Evolutionary conservation across 192 early-diverging fungal genomes (phyloP).

Genomic region (Spinellus fusiger): DNA sequence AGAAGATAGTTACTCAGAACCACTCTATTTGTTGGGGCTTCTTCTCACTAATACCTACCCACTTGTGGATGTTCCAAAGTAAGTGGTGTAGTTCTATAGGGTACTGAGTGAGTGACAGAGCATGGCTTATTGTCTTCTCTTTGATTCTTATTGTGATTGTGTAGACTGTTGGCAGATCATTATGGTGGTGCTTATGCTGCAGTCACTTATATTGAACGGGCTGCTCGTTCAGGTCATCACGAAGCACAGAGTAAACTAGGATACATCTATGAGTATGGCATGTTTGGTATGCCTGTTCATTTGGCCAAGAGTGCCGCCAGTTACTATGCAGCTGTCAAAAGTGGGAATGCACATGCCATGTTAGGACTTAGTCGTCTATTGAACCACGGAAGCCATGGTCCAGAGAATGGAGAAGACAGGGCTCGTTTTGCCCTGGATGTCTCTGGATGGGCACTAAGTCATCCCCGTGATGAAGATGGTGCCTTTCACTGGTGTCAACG

Average conservation of each 20-base stretch:
- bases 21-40: conserved; percentile 70
- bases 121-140: conserved; percentile 26
- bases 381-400: conserved; percentile 16
- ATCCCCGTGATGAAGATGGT: conserved; percentile 8
- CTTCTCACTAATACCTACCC: conserved; percentile 71
- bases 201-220: conserved; percentile 64
- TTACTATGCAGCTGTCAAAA: conserved; percentile 6
- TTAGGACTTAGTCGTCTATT: conserved; percentile 10
- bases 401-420: neutral
- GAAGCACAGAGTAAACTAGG: conserved; percentile 44
- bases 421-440: conserved; percentile 2
- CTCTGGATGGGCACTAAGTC: conserved; percentile 8
- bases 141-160: conserved; percentile 43
- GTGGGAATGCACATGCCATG: conserved; percentile 2
- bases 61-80: conserved; percentile 49
- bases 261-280: conserved; percentile 23
- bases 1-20: conserved; percentile 60
- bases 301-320: neutral
- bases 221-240: conserved; percentile 70
- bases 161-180: conserved; percentile 10
- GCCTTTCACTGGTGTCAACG: conserved; percentile 76
- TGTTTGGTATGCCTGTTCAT: conserved; percentile 9
- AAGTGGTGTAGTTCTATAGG: neutral
- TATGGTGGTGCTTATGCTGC: conserved; percentile 68
- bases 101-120: neutral